These are phyloP conservation scores for Ascochyta rabiei DNA, from an alignment of 2,329 filamentous ascomycete species.

Conservation along the genomic window DNA sequence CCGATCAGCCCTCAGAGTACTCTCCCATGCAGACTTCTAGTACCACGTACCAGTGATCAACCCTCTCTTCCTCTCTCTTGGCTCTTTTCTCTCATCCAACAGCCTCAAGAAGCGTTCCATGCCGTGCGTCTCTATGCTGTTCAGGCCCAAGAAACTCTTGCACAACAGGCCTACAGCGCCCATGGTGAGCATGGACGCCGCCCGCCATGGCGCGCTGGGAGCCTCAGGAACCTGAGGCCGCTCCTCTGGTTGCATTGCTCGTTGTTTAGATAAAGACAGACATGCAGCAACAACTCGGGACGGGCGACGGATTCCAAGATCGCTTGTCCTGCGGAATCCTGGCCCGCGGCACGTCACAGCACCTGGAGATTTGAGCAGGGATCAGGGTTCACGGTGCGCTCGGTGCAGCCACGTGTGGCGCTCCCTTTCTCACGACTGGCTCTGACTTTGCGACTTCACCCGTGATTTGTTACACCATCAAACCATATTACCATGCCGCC, in stretches of 20 bases:
- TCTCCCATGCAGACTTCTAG: not conserved
- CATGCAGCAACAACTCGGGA: conserved; percentile 16
- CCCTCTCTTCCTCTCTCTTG: conserved; percentile 71
- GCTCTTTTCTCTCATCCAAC: conserved; percentile 74
- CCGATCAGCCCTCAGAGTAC: conserved; percentile 19
- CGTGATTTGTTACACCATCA: conserved; percentile 1
- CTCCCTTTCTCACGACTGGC: conserved; percentile 7
- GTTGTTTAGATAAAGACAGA: conserved; percentile 20
- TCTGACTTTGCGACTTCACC: conserved; percentile 7
- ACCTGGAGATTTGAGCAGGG: conserved; percentile 26
- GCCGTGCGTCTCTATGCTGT: conserved; percentile 76
- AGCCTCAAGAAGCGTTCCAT: conserved; percentile 75
- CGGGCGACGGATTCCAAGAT: not conserved
- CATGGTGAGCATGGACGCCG: conserved; percentile 76
- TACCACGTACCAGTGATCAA: conserved; percentile 74
- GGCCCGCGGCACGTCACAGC: conserved; percentile 25
- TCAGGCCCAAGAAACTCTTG: conserved; percentile 76
- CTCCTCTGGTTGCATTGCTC: conserved; percentile 51
- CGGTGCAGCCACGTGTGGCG: conserved; percentile 24
- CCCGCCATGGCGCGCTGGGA: conserved; percentile 72
- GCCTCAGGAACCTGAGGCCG: conserved; percentile 48
- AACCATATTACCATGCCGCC: conserved; percentile 30
- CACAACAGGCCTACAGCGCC: conserved; percentile 73
- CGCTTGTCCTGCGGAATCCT: conserved; percentile 6
- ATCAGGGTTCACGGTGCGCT: conserved; percentile 5